Conservation (phyloP, 164 flowering plant species). For the Hamamelis virginiana region DNA sequence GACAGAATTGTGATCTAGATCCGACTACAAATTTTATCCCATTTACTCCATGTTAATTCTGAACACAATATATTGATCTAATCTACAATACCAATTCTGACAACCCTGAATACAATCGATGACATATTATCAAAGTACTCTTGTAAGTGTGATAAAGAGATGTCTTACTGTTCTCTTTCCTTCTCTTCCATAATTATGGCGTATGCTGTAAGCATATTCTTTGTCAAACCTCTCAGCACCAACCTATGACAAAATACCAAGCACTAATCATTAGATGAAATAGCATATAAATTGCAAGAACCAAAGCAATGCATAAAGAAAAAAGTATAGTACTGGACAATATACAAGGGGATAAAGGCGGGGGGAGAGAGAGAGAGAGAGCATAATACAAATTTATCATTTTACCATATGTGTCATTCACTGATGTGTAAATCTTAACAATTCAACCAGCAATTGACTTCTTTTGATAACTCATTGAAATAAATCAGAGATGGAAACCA, state of each 20-base stretch:
- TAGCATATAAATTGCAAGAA: not conserved
- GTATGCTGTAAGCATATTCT: constrained; percentile 87
- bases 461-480: not conserved
- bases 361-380: not conserved
- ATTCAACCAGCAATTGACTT: not conserved
- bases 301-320: not conserved
- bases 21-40: not conserved
- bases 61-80: not conserved
- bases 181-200: constrained; percentile 95
- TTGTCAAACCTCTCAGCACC: constrained; percentile 95
- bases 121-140: not conserved
- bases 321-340: not conserved
- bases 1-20: not conserved
- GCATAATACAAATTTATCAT: not conserved
- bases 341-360: too few relatives aligned
- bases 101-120: not conserved
- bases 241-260: constrained; percentile 44
- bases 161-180: constrained; percentile 85
- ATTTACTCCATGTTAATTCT: not conserved
- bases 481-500: too few relatives aligned
- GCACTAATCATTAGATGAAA: not conserved
- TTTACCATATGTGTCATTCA: not conserved
- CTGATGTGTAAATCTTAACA: not conserved
- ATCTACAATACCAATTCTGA: not conserved
- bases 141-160: not conserved